Conservation (phyloP, 2,329 filamentous ascomycete species). For the Xylaria multiplex region DNA sequence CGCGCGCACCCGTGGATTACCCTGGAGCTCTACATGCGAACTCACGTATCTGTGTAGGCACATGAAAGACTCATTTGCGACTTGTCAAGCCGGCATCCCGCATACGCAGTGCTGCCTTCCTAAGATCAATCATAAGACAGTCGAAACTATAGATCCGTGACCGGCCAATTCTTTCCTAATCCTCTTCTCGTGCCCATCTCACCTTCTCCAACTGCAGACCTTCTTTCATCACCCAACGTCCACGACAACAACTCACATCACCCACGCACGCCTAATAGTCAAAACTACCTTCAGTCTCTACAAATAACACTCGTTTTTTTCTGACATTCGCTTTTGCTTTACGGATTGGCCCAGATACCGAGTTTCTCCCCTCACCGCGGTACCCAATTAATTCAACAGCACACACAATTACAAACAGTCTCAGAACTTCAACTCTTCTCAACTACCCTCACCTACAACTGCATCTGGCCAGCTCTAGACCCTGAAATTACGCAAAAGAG, state of each 20-base stretch:
- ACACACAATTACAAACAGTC: conserved; percentile 40
- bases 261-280: conserved; percentile 25
- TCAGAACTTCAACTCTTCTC: conserved; percentile 33
- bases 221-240: conserved; percentile 45
- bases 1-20: conserved; percentile 17
- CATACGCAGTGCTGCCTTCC: conserved; percentile 19
- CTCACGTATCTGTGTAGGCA: conserved; percentile 13
- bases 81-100: conserved; percentile 23
- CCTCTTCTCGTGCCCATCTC: conserved; percentile 31
- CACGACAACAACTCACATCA: conserved; percentile 10
- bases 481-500: neutral
- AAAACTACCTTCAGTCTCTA: conserved; percentile 29
- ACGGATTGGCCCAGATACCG: conserved; percentile 18
- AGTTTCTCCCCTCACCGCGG: conserved; percentile 41
- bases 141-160: conserved; percentile 12
- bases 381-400: conserved; percentile 43
- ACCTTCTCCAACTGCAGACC: conserved; percentile 48
- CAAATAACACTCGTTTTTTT: conserved; percentile 36
- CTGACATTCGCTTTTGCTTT: conserved; percentile 39
- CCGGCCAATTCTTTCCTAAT: conserved; percentile 34
- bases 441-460: conserved; percentile 33
- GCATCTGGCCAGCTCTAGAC: conserved; percentile 12
- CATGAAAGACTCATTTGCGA: conserved; percentile 14
- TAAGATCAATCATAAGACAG: conserved; percentile 4
- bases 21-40: conserved; percentile 29